Evolutionary conservation across 352 stramenopile species (phyloP), one percentile per base, ranked within the genome.

Genomic region (Plasmopara viticola): DNA sequence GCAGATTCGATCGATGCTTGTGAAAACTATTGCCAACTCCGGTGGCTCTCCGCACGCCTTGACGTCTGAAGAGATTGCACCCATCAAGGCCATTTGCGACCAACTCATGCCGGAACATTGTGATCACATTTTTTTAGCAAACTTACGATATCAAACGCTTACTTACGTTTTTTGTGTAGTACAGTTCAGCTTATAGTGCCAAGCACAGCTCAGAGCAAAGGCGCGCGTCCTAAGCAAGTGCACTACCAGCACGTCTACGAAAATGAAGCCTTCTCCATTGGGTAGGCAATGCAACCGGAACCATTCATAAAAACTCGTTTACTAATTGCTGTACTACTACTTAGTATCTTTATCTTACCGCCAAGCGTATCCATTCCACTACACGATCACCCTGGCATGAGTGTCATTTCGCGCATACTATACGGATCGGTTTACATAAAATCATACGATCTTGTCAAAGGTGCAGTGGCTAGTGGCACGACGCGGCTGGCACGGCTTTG

Each of bases 341-440:
- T 35, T 1, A 93, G 82, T 4, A 91, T 94, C 58, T 94, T 94
- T 49, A 85, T 94, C 42, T 62, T 94, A 38, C 78, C 83, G 2
- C 83, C 83, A 0, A 74, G 81, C 5, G 64, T 78, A 12, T 72
- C 61, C 8, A 89, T 94, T 35, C 83, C 83, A 13, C 56, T 94
- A 44, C 83, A 94, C 48, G 76, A 94, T 62, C 83, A 94, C 51
- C 83, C 83, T 28, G 68, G 82, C 15, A 94, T 94, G 83, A 89
- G 66, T 56, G 83, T 94, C 25, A 75, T 94, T 53, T 90, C 83
- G 30, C 78, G 83, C 39, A 61, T 94, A 48, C 67, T 94, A 29
- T 91, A 94, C 48, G 83, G 83, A 9, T 68, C 66, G 8, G 56
- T 91, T 37, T 70, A 81, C 48, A 59, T 89, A 37, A 78, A 68